These are phyloP conservation scores for Gentiana dahurica DNA, from an alignment of 257 asterid species.

Conservation along the genomic window DNA sequence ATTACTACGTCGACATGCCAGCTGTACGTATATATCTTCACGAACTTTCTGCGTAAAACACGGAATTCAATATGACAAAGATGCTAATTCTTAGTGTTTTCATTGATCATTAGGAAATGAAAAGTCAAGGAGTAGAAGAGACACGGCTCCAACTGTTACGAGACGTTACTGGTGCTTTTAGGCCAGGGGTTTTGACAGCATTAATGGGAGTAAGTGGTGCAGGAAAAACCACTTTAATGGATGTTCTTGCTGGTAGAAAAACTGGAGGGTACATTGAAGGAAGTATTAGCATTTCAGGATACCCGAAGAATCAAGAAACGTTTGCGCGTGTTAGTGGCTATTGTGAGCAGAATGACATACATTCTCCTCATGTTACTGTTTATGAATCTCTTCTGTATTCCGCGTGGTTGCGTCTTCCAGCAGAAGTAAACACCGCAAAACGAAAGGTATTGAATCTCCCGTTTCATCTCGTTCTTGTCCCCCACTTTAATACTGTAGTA, in stretches of 20 bases:
- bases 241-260: slow-evolving; percentile 62
- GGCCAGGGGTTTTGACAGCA: slow-evolving; percentile 64
- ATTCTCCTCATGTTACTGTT: slow-evolving; percentile 62
- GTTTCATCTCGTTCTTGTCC: not conserved
- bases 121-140: slow-evolving; percentile 47
- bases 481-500: not conserved
- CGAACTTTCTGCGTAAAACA: not conserved
- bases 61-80: too few relatives aligned
- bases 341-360: slow-evolving; percentile 66
- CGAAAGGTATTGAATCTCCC: slow-evolving; percentile 28
- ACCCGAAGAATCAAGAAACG: slow-evolving; percentile 46
- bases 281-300: slow-evolving; percentile 49
- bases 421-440: slow-evolving; percentile 34
- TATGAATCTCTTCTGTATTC: slow-evolving; percentile 55
- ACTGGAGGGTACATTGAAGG: slow-evolving; percentile 67
- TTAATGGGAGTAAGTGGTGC: slow-evolving; percentile 71
- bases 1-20: slow-evolving; percentile 64
- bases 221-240: slow-evolving; percentile 65
- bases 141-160: slow-evolving; percentile 40
- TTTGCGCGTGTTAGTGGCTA: slow-evolving; percentile 68
- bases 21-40: slow-evolving; percentile 32
- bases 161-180: slow-evolving; percentile 55
- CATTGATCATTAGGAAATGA: slow-evolving; percentile 41
- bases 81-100: not conserved
- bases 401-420: slow-evolving; percentile 62